Conservation (phyloP, 2,329 filamentous ascomycete species). For the Pseudopithomyces maydicus region DNA sequence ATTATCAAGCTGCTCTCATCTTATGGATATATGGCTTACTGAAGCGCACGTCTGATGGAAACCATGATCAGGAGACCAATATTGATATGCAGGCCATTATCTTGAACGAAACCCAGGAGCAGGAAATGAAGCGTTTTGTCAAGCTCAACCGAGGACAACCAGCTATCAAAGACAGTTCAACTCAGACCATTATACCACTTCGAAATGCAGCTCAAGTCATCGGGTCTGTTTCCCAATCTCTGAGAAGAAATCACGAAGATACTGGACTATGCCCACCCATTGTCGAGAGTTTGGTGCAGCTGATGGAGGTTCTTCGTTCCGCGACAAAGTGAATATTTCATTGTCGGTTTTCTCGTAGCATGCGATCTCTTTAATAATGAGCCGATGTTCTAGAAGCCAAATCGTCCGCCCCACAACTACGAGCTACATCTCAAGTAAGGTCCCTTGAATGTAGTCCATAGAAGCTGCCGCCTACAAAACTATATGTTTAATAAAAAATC, state of each 20-base stretch:
- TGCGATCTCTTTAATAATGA: no score
- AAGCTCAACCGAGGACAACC: constrained; percentile 61
- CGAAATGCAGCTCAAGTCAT: constrained; percentile 65
- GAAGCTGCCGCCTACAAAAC: no score
- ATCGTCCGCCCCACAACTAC: not conserved
- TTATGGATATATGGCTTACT: constrained; percentile 72
- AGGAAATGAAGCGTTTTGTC: constrained; percentile 63
- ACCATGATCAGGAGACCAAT: constrained; percentile 26
- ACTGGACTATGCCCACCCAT: constrained; percentile 57
- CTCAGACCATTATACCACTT: constrained; percentile 42
- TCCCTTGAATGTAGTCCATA: no score
- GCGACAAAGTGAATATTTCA: constrained; percentile 45
- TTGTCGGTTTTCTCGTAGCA: not conserved
- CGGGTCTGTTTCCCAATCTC: constrained; percentile 61
- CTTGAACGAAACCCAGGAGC: constrained; percentile 62
- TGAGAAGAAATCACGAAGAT: constrained; percentile 57
- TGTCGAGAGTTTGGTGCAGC: constrained; percentile 68
- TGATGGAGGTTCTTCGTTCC: constrained; percentile 66
- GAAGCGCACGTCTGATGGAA: constrained; percentile 35
- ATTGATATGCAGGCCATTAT: constrained; percentile 36
- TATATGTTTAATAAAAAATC: no score
- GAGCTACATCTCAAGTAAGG: no score
- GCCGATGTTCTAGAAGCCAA: no score
- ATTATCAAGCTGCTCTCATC: constrained; percentile 71
- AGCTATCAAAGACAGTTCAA: constrained; percentile 47